Conservation (phyloP, 1,284 basidiomycete genomes). For the Hemileia vastatrix region DNA sequence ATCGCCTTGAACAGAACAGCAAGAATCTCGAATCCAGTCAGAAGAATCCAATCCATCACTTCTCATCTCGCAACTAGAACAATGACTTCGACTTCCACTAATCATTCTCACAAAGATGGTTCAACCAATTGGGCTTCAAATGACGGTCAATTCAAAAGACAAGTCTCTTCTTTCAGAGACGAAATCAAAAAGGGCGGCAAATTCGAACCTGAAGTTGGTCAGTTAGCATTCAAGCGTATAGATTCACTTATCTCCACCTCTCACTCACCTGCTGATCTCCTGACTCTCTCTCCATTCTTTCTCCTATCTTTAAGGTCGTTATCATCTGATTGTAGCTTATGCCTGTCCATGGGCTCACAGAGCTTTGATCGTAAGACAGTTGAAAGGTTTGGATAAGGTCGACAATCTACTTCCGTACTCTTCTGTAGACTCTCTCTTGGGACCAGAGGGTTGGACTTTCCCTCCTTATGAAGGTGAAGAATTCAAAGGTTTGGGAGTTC, state of each 20-base stretch:
- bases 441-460: slow-evolving; percentile 77
- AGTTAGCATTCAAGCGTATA: slow-evolving; percentile 31
- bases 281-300: background rate
- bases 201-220: slow-evolving; percentile 72
- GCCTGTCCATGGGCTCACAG: slow-evolving; percentile 78
- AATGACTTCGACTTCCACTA: too few species aligned
- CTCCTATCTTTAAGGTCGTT: background rate
- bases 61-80: too few species aligned
- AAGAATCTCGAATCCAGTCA: too few species aligned
- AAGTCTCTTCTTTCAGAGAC: slow-evolving; percentile 59
- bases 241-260: slow-evolving; percentile 61
- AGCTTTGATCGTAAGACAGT: slow-evolving; percentile 71
- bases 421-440: slow-evolving; percentile 77
- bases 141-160: slow-evolving; percentile 76
- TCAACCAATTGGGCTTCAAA: background rate
- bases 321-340: slow-evolving; percentile 24
- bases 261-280: slow-evolving; percentile 56
- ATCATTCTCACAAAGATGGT: too few species aligned
- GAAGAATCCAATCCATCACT: too few species aligned
- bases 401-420: slow-evolving; percentile 69
- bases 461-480: slow-evolving; percentile 45
- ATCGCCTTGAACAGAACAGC: too few species aligned
- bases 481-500: slow-evolving; percentile 25
- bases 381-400: slow-evolving; percentile 81
- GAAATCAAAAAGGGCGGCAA: slow-evolving; percentile 60